Percentiles rank a stretch among this genome's conserved stretches.
These are phyloP conservation scores for Serendipita sp. DNA, from an alignment of 768 basidiomycete species.

Conservation along the genomic window DNA sequence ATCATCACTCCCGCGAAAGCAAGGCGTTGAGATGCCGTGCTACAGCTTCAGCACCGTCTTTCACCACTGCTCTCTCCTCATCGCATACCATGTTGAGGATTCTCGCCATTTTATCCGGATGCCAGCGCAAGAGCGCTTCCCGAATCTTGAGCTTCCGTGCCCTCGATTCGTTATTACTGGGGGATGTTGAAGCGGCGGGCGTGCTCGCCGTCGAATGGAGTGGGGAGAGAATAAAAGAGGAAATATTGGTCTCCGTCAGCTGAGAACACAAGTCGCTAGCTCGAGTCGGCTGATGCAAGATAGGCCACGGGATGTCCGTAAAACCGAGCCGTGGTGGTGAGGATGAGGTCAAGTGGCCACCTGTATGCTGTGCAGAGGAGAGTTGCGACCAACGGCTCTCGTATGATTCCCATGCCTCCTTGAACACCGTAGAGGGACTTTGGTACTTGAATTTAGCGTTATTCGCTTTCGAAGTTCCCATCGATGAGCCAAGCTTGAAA, in stretches of 20 bases:
- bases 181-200: not conserved
- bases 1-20: conserved; percentile 15
- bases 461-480: not conserved
- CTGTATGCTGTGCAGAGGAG: conserved; percentile 21
- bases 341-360: conserved; percentile 13
- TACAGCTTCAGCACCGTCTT: conserved; percentile 32
- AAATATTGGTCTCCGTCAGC: conserved; percentile 27
- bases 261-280: conserved; percentile 15
- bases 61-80: conserved; percentile 31
- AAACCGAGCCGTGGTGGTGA: conserved; percentile 24
- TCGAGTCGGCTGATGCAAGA: conserved; percentile 15
- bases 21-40: conserved; percentile 22
- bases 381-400: conserved; percentile 33
- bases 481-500: not conserved
- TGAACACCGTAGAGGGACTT: not conserved
- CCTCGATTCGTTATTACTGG: conserved; percentile 13
- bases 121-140: conserved; percentile 47
- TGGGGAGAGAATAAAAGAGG: conserved; percentile 35
- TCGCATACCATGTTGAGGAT: conserved; percentile 29
- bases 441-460: not conserved
- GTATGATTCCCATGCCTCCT: conserved; percentile 37
- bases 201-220: conserved; percentile 27
- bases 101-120: conserved; percentile 44
- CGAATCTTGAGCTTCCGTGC: conserved; percentile 40
- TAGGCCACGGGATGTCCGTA: conserved; percentile 50